Evolutionary conservation across 2,329 filamentous ascomycete species (phyloP).

Genomic region (Neofusicoccum sp.): DNA sequence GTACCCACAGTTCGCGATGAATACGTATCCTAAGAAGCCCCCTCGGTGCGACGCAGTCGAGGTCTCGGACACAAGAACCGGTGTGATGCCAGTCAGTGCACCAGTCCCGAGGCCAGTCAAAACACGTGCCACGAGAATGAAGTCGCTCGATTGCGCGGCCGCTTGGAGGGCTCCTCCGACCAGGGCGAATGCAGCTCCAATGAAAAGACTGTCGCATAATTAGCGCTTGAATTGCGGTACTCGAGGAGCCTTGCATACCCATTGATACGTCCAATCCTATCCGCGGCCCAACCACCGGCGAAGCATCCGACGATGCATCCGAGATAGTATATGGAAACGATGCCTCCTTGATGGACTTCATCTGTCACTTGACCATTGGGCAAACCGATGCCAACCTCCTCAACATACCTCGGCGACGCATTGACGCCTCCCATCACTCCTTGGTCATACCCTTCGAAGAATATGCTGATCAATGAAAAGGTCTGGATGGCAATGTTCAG

Average conservation of each 20-base stretch:
- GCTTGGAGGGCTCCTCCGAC: constrained; percentile 52
- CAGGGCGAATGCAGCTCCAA: constrained; percentile 49
- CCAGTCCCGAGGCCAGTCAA: constrained; percentile 55
- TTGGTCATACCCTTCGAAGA: constrained; percentile 47
- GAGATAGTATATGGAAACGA: constrained; percentile 59
- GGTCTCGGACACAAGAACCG: constrained; percentile 17
- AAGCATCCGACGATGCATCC: constrained; percentile 64
- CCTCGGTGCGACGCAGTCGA: constrained; percentile 17
- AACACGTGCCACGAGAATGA: constrained; percentile 51
- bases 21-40: constrained; percentile 26
- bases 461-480: constrained; percentile 31
- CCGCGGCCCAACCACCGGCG: constrained; percentile 62
- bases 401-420: constrained; percentile 62
- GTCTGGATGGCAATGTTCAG: constrained; percentile 41
- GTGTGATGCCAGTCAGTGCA: constrained; percentile 24
- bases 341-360: constrained; percentile 62
- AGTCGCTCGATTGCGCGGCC: constrained; percentile 45
- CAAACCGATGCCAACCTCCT: constrained; percentile 64
- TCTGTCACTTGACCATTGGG: constrained; percentile 52
- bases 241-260: not conserved
- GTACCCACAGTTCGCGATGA: constrained; percentile 49
- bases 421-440: constrained; percentile 64
- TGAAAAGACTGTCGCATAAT: constrained; percentile 33
- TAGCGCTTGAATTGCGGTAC: not conserved
- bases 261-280: constrained; percentile 60